A percentile compares a stretch with the other conserved stretches of the same genome.
Evolutionary conservation across 2,329 filamentous ascomycete species (phyloP).

Genomic region (Hymenoscyphus fraxineus): DNA sequence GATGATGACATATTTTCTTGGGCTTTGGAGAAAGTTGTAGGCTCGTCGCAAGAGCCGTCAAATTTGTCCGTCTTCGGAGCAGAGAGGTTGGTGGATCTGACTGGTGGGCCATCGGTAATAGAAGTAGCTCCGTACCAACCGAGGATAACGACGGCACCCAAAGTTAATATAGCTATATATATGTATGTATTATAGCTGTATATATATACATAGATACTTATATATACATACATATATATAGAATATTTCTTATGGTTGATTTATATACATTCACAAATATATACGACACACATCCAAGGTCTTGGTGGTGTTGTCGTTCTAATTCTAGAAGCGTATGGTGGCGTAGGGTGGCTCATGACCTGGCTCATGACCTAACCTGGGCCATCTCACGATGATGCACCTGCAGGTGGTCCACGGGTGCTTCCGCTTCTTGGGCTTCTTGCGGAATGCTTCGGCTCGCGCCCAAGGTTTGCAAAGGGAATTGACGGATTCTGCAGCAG

Average conservation of each 20-base stretch:
- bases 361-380: background rate
- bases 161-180: background rate
- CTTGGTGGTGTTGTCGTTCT: background rate
- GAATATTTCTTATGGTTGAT: too few relatives aligned
- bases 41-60: slow-evolving; percentile 1
- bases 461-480: too few relatives aligned
- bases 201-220: too few relatives aligned
- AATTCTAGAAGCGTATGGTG: too few relatives aligned
- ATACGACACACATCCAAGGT: background rate
- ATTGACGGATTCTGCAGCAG: too few relatives aligned
- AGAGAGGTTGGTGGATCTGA: background rate
- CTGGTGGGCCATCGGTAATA: background rate
- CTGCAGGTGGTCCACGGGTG: too few relatives aligned
- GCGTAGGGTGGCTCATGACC: background rate
- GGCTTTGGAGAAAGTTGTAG: slow-evolving; percentile 1
- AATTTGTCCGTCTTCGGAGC: background rate
- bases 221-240: too few relatives aligned
- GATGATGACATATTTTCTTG: background rate
- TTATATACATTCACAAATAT: background rate
- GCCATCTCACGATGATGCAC: too few relatives aligned
- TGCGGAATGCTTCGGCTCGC: background rate
- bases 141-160: background rate
- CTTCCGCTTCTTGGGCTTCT: too few relatives aligned
- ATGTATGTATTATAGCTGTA: too few relatives aligned
- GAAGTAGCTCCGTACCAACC: too few relatives aligned